Base-by-base conservation (phyloP, 805 yeast genomes). In the Pichia sporocuriosa region DNA sequence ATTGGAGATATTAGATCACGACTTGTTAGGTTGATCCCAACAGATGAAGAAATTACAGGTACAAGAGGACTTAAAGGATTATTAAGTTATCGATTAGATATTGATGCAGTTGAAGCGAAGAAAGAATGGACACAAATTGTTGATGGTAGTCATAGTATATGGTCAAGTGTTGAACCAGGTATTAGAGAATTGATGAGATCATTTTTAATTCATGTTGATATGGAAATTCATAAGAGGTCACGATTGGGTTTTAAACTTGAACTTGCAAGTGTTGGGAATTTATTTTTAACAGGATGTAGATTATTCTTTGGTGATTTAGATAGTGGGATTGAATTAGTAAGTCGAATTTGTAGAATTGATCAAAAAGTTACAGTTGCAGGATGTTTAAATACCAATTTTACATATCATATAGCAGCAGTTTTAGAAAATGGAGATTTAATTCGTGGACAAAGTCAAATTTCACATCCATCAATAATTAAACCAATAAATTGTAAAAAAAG, bases 401-500 rank as follows among this genome's bases (percentile, higher is more conserved):
- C 89, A 13, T 85, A 86, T 50, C 95, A 88, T 54, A 87, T 89
- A 22, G 79, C 90, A 37, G 96, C 96, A 0, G 51, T 73, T 23
- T 66, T 89, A 33, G 64, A 66, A 26, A 75, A 85, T 59, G 95
- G 94, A 3, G 67, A 72, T 4, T 67, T 82, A 2, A 80, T 89
- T 27, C 82, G 89, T 0, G 97, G 97, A 11, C 97, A 89, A 59
- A 81, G 90, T 3, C 95, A 88, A 56, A 89, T 89, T 10, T 86
- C 96, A 2, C 97, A 89, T 61, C 97, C 97, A 47, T 54, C n/a
- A 13, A 27, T 24, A 4, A 32, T 4, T 17, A 21, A 17, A n/a
- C n/a, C n/a, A n/a, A n/a, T n/a, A n/a, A n/a, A n/a, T n/a, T n/a
- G n/a, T n/a, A n/a, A n/a, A n/a, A n/a, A n/a, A n/a, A n/a, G n/a